phyloP scores from a whole-genome alignment of 306 rosid genomes.

The Pyrus betulifolia region DNA sequence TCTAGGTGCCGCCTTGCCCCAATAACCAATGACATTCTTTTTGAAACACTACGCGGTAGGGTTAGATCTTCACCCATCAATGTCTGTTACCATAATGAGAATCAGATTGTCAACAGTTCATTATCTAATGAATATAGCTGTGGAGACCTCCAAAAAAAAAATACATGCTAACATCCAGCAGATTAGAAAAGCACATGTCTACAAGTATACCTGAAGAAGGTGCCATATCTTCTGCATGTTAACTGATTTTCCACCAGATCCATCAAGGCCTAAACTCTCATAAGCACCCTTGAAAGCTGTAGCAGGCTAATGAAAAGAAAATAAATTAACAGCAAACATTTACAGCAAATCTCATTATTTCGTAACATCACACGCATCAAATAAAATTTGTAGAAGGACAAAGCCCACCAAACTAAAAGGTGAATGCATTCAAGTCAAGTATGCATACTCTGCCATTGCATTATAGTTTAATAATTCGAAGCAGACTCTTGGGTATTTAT shows the following conservation, averaged over 20 bases:
- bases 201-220: slow-evolving; percentile 68
- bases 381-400: background rate
- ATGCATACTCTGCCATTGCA: background rate
- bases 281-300: slow-evolving; percentile 80
- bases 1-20: slow-evolving; percentile 98
- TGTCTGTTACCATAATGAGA: slow-evolving; percentile 35
- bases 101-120: background rate
- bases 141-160: background rate
- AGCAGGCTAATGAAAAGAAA: slow-evolving; percentile 45
- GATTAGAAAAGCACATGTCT: slow-evolving; percentile 5
- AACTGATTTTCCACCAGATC: slow-evolving; percentile 87
- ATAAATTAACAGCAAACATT: background rate
- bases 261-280: slow-evolving; percentile 66
- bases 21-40: slow-evolving; percentile 64
- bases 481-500: slow-evolving; percentile 4
- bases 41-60: slow-evolving; percentile 43
- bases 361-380: background rate
- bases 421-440: background rate
- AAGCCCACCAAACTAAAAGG: background rate
- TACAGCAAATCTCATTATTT: background rate
- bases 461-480: slow-evolving; percentile 4
- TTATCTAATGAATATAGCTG: background rate
- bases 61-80: slow-evolving; percentile 61
- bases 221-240: slow-evolving; percentile 93
- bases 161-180: background rate